phyloP scores from a whole-genome alignment of 257 asterid genomes.

The Gentiana dahurica region DNA sequence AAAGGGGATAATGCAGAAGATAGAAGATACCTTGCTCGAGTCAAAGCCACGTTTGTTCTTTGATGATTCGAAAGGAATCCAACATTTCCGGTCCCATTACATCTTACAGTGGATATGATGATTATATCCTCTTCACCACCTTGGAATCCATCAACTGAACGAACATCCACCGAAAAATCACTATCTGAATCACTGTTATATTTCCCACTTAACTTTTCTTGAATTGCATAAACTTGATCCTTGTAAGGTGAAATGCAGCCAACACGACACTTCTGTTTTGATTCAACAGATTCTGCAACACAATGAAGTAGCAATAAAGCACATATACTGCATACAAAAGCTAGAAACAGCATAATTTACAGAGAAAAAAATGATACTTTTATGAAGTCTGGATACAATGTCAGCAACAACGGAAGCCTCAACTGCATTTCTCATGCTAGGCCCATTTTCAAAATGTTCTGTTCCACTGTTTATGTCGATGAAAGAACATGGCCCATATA shows the following conservation, averaged over 20 bases:
- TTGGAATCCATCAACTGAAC: constrained; percentile 80
- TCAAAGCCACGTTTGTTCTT: constrained; percentile 61
- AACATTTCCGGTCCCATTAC: constrained; percentile 50
- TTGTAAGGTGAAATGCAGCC: constrained; percentile 85
- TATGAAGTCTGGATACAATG: constrained; percentile 42
- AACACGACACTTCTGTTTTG: constrained; percentile 36
- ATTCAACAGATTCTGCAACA: constrained; percentile 27
- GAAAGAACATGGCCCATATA: constrained; percentile 59
- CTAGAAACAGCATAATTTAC: background rate
- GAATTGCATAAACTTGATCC: constrained; percentile 63
- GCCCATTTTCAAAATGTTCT: constrained; percentile 32
- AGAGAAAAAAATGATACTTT: constrained; percentile 19
- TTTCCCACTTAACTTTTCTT: constrained; percentile 34
- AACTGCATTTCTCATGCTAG: constrained; percentile 35
- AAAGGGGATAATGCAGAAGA: no score
- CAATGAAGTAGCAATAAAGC: background rate
- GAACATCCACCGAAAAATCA: constrained; percentile 49
- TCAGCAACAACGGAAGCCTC: constrained; percentile 47
- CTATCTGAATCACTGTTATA: constrained; percentile 39
- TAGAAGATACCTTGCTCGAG: constrained; percentile 52
- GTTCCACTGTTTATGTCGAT: constrained; percentile 41
- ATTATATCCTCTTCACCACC: constrained; percentile 83
- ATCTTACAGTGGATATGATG: constrained; percentile 58
- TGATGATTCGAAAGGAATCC: constrained; percentile 59
- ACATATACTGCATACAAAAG: background rate